Conservation (phyloP, 164 flowering plant species). For the Magnolia changhungtana region DNA sequence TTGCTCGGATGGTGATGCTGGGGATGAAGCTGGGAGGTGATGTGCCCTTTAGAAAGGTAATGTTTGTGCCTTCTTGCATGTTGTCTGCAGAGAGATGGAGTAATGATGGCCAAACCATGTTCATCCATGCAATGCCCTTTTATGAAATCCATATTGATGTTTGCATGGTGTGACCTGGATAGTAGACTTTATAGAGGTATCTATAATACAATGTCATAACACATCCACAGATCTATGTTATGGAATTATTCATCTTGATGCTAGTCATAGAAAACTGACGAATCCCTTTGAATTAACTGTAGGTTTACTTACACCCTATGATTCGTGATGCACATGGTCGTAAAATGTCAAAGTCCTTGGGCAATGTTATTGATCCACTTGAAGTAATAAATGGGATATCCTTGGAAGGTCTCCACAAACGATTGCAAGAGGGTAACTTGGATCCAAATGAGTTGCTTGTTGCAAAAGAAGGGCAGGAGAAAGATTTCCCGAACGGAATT, state of each 20-base stretch:
- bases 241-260: background rate
- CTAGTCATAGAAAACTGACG: background rate
- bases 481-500: slow-evolving; percentile 88
- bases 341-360: slow-evolving; percentile 97
- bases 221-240: background rate
- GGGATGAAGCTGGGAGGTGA: slow-evolving; percentile 89
- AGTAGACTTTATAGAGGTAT: no score
- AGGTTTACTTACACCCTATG: slow-evolving; percentile 98
- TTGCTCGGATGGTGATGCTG: slow-evolving; percentile 96
- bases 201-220: background rate
- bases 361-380: slow-evolving; percentile 94
- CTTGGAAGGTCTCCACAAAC: slow-evolving; percentile 77
- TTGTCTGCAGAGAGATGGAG: background rate
- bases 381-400: slow-evolving; percentile 90
- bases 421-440: slow-evolving; percentile 86
- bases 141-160: no score
- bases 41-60: slow-evolving; percentile 87
- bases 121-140: no score
- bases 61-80: slow-evolving; percentile 2
- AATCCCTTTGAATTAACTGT: slow-evolving; percentile 16
- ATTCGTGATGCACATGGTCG: slow-evolving; percentile 99
- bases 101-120: no score
- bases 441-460: slow-evolving; percentile 49
- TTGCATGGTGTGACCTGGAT: no score
- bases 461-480: slow-evolving; percentile 79